Base-by-base conservation (phyloP, 2,329 filamentous ascomycete genomes). In the Colletotrichum tamarilloi region DNA sequence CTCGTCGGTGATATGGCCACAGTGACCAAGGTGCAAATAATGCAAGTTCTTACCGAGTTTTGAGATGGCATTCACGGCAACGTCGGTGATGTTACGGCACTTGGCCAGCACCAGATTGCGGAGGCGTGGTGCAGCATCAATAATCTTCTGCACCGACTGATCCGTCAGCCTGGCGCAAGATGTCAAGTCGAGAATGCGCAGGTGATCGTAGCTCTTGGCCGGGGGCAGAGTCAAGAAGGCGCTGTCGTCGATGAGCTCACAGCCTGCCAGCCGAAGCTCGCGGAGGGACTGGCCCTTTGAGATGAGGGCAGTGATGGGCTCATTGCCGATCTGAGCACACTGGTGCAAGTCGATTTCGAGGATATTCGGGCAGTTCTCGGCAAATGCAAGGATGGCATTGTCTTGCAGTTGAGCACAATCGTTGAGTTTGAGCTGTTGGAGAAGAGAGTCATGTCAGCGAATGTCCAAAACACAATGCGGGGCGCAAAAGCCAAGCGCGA, bases 271-370 rank as follows among this genome's bases (percentile, higher is more conserved):
- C 22, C 96, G 92, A 32, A 99, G 86, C 84, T 99, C 97, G 66
- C 97, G 93, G n/a, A 99, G 88, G 67, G 95, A 92, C 64, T 91
- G 91, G 30, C 95, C 93, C 76, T 93, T 92, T 26, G 90, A 88
- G 62, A 99, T 88, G 16, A 99, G 89, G 2, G 93, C 90, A 0
- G 94, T 96, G 62, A 99, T 90, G 0, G 97, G 94, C 28, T 92
- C 89, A 80, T 97, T 97, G 75, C 94, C 94, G 76, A 99, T 91
- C 58, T 92, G 88, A 67, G 87, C 88, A 85, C 97, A 97, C 77
- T 95, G 93, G 77, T 98, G 94, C 16, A 99, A 89, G 81, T 99
- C 97, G 74, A 99, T 98, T 82, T 99, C 97, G 75, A 99, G 92
- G 38, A 99, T 95, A 76, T 98, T 96, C 14, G 92, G 94, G 81